Evolutionary conservation across 495 filamentous ascomycete species (phyloP).

Genomic region (Aspergillus cavernicola): DNA sequence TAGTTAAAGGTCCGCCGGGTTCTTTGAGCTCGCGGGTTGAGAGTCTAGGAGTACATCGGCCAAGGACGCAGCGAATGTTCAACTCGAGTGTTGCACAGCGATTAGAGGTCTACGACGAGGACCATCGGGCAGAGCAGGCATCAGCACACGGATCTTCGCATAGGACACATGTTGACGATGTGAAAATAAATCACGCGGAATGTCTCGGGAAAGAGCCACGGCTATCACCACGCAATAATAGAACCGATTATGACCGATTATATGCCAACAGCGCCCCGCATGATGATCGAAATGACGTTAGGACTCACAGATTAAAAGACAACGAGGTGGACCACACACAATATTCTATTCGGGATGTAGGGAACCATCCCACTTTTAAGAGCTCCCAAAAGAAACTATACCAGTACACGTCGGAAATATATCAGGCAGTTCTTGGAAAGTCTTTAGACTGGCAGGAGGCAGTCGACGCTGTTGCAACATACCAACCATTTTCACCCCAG

Average conservation of each 20-base stretch:
- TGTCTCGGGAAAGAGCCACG: neutral
- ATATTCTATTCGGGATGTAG: neutral
- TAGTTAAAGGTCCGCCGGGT: constrained; percentile 18
- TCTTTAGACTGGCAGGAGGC: constrained; percentile 42
- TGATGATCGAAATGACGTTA: neutral
- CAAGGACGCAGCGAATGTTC: constrained; percentile 31
- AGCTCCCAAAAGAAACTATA: constrained; percentile 10
- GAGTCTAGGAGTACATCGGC: constrained; percentile 16
- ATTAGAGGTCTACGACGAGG: constrained; percentile 13
- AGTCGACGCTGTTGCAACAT: constrained; percentile 58
- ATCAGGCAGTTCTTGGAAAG: constrained; percentile 12
- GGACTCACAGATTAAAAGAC: neutral
- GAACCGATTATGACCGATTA: neutral
- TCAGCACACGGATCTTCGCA: neutral
- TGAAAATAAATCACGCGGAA: neutral
- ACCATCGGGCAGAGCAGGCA: neutral
- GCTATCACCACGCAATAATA: neutral
- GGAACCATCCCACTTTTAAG: constrained; percentile 9
- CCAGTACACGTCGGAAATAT: constrained; percentile 17
- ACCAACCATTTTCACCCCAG: constrained; percentile 26
- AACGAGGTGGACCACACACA: neutral
- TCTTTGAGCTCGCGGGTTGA: constrained; percentile 17
- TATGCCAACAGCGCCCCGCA: neutral
- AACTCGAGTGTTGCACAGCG: constrained; percentile 25
- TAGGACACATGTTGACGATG: neutral